Conservation (phyloP, 148 eudicot species). For the Mesembryanthemum crystallinum region DNA sequence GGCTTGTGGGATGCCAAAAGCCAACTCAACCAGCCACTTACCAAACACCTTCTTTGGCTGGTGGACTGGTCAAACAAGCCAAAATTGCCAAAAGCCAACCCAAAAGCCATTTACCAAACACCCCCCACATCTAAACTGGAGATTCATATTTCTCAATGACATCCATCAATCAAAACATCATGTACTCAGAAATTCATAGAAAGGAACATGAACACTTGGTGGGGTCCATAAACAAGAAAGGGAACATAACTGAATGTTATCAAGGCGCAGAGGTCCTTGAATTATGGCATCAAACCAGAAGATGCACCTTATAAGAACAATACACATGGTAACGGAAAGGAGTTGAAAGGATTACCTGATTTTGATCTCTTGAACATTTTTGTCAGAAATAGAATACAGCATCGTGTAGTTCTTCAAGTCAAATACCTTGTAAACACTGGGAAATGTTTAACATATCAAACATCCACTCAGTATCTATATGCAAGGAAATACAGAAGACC, state of each 20-base stretch:
- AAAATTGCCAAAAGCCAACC: too few relatives aligned
- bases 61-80: too few relatives aligned
- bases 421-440: conserved; percentile 85
- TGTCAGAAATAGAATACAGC: conserved; percentile 90
- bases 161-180: neutral
- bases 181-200: neutral
- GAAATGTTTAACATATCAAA: conserved; percentile 5
- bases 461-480: neutral
- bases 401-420: conserved; percentile 89
- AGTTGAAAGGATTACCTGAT: conserved; percentile 51
- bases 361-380: conserved; percentile 94
- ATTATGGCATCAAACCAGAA: neutral
- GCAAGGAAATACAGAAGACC: neutral
- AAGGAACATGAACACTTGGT: neutral
- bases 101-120: too few relatives aligned
- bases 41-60: too few relatives aligned
- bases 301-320: neutral
- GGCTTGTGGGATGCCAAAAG: too few relatives aligned
- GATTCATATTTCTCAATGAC: neutral
- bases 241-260: neutral
- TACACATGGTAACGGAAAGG: neutral
- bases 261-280: neutral
- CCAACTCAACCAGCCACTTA: too few relatives aligned
- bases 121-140: too few relatives aligned
- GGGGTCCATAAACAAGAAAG: neutral